These are phyloP conservation scores for Sequoia sempervirens DNA, from an alignment of 75 land plant genomes.

Conservation along the genomic window DNA sequence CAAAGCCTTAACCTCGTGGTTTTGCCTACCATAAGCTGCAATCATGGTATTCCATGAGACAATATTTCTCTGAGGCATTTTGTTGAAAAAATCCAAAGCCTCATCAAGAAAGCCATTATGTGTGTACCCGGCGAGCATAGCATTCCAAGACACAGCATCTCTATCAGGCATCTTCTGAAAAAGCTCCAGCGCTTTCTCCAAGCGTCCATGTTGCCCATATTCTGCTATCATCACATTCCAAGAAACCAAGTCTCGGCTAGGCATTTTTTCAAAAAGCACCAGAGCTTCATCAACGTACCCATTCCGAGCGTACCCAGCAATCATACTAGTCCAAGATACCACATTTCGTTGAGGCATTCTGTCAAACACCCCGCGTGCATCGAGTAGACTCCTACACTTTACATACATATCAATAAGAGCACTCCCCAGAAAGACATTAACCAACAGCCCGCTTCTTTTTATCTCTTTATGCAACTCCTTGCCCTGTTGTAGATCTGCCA, in stretches of 20 bases:
- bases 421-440: constrained; percentile 36
- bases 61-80: constrained; percentile 31
- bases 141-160: constrained; percentile 17
- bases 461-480: constrained; percentile 33
- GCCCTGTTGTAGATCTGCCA: constrained; percentile 18
- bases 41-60: constrained; percentile 66
- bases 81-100: constrained; percentile 28
- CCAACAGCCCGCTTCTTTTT: constrained; percentile 37
- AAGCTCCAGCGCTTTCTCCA: constrained; percentile 23
- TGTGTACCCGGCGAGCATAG: constrained; percentile 31
- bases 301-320: constrained; percentile 38
- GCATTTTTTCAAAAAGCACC: constrained; percentile 42
- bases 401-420: constrained; percentile 49
- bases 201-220: constrained; percentile 40
- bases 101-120: constrained; percentile 38
- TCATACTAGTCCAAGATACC: constrained; percentile 50
- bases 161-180: constrained; percentile 15
- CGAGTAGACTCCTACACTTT: constrained; percentile 22
- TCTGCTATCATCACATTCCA: constrained; percentile 21
- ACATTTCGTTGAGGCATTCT: constrained; percentile 35
- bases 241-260: constrained; percentile 2
- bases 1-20: constrained; percentile 42
- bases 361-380: constrained; percentile 27
- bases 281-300: constrained; percentile 41
- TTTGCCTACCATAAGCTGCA: constrained; percentile 46